These are phyloP conservation scores for Sclerotinia trifoliorum DNA, from an alignment of 2,329 filamentous ascomycete genomes.

Conservation along the genomic window DNA sequence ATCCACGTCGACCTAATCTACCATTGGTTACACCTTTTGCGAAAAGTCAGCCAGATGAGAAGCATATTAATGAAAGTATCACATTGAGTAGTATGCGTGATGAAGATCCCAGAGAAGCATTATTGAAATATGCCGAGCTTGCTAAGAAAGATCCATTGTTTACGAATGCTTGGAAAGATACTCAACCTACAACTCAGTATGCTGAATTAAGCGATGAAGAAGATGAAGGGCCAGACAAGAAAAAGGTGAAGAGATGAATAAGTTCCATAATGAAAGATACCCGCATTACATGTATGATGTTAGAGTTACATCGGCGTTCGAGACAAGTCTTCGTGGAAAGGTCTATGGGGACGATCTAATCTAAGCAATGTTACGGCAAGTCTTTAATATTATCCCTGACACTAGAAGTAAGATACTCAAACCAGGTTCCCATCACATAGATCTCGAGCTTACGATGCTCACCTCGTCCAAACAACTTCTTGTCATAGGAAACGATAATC, in stretches of 20 bases:
- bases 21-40: constrained; percentile 85
- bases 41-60: constrained; percentile 84
- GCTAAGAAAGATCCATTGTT: constrained; percentile 92
- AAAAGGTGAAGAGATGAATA: constrained; percentile 31
- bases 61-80: constrained; percentile 84
- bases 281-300: neutral
- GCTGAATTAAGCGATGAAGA: constrained; percentile 87
- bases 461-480: neutral
- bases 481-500: neutral
- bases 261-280: neutral
- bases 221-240: constrained; percentile 64
- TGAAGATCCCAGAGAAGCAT: constrained; percentile 89
- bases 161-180: constrained; percentile 88
- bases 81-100: constrained; percentile 90
- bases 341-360: neutral
- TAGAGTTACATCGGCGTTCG: neutral
- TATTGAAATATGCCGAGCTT: constrained; percentile 92
- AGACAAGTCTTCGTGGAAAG: neutral
- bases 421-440: neutral
- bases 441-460: neutral
- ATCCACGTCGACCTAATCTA: constrained; percentile 81
- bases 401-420: constrained; percentile 10
- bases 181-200: constrained; percentile 90
- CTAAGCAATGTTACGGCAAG: constrained; percentile 10
- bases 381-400: constrained; percentile 2